Percentiles rank a stretch among this genome's conserved stretches.
These are phyloP conservation scores for Pythium rishiriense DNA, from an alignment of 352 stramenopile species.

Conservation along the genomic window DNA sequence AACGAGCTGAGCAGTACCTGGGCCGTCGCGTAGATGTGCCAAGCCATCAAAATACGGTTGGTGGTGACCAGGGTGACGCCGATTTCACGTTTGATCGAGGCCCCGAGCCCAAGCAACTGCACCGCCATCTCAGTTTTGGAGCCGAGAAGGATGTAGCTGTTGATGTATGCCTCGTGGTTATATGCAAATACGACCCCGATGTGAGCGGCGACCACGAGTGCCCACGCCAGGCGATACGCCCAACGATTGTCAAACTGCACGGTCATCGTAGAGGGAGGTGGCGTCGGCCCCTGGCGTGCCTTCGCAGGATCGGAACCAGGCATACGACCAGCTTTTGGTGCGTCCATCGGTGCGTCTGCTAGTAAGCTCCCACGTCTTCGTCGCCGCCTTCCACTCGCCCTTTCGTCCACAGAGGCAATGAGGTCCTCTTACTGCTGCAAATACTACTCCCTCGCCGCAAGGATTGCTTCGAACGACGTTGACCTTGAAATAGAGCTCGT, in stretches of 20 bases:
- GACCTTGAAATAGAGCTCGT: background rate
- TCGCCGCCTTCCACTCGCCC: no score
- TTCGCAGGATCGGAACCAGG: background rate
- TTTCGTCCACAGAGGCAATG: no score
- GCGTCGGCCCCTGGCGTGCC: no score
- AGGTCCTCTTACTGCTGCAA: no score
- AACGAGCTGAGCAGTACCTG: conserved; percentile 20
- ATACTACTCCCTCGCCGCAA: no score
- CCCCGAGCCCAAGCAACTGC: conserved; percentile 24
- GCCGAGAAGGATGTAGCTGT: conserved; percentile 27
- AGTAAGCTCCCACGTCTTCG: no score
- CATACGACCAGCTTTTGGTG: background rate
- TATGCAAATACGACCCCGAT: conserved; percentile 25
- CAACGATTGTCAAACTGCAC: conserved; percentile 19
- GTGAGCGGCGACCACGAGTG: conserved; percentile 18
- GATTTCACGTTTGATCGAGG: conserved; percentile 20
- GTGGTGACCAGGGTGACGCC: conserved; percentile 19
- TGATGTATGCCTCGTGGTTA: conserved; percentile 27
- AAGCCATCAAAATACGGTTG: conserved; percentile 25
- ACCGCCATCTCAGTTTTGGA: conserved; percentile 29
- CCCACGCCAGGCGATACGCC: conserved; percentile 17
- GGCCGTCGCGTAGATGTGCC: conserved; percentile 16
- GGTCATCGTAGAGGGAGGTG: background rate
- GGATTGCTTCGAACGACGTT: background rate
- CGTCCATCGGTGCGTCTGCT: background rate